Percentiles rank a stretch among this genome's conserved stretches.
Evolutionary conservation across 495 filamentous ascomycete genomes (phyloP).

Genomic region (Melanomma pulvis-pyrius): DNA sequence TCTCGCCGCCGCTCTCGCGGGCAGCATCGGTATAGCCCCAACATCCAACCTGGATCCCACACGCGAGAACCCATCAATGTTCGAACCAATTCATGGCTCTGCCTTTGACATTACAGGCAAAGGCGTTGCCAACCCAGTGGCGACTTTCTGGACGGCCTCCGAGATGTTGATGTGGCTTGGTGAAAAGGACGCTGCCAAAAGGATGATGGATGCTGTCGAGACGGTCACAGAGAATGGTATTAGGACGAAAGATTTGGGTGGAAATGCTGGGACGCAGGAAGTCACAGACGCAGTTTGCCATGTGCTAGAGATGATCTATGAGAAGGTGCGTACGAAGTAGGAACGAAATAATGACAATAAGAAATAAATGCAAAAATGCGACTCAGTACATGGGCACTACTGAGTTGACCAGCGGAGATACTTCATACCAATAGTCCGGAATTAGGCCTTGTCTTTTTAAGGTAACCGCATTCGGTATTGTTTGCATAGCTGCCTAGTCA

Average conservation of each 20-base stretch:
- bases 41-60: slow-evolving; percentile 67
- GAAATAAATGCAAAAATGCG: not conserved
- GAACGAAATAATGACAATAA: not conserved
- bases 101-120: slow-evolving; percentile 72
- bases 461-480: no score
- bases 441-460: no score
- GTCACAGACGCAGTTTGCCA: slow-evolving; percentile 64
- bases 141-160: slow-evolving; percentile 67
- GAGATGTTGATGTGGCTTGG: slow-evolving; percentile 72
- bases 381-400: no score
- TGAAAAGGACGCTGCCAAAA: slow-evolving; percentile 55
- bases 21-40: slow-evolving; percentile 50
- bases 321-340: not conserved
- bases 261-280: slow-evolving; percentile 55
- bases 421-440: no score
- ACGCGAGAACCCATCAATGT: slow-evolving; percentile 61
- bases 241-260: slow-evolving; percentile 62
- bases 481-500: no score
- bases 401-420: no score
- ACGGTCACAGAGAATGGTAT: slow-evolving; percentile 60
- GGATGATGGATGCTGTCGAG: slow-evolving; percentile 62
- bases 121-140: slow-evolving; percentile 71
- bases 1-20: slow-evolving; percentile 51
- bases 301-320: slow-evolving; percentile 52
- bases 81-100: slow-evolving; percentile 67